These are phyloP conservation scores for Camellia granthamiana DNA, from an alignment of 148 eudicot genomes.

Conservation along the genomic window DNA sequence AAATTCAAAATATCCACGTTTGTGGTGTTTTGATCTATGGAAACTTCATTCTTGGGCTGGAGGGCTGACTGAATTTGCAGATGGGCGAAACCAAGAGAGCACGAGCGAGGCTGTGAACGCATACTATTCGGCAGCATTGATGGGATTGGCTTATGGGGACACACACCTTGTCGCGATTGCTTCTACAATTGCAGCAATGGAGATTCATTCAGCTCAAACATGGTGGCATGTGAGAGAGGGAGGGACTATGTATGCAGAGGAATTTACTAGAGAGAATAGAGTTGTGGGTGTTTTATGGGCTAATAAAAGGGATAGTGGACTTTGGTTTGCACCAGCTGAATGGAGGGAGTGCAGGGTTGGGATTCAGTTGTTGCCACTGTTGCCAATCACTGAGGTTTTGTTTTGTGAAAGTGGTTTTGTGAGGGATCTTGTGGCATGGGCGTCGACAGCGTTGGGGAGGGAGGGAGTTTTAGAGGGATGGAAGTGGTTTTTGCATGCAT, in stretches of 20 bases:
- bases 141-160: too few species aligned
- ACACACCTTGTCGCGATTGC: too few species aligned
- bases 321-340: slow-evolving; percentile 84
- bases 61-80: too few species aligned
- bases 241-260: slow-evolving; percentile 29
- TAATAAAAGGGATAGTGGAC: slow-evolving; percentile 73
- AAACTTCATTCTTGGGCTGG: too few species aligned
- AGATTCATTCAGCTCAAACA: too few species aligned
- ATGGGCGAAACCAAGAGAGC: too few species aligned
- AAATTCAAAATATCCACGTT: too few species aligned
- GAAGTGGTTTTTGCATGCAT: slow-evolving; percentile 78
- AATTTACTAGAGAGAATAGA: slow-evolving; percentile 53
- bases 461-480: slow-evolving; percentile 85
- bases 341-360: slow-evolving; percentile 85
- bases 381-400: slow-evolving; percentile 64
- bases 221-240: too few species aligned
- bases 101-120: too few species aligned
- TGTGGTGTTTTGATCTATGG: too few species aligned
- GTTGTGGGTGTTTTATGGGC: slow-evolving; percentile 78
- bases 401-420: slow-evolving; percentile 60
- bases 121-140: too few species aligned
- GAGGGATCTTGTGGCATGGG: slow-evolving; percentile 70
- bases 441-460: slow-evolving; percentile 61
- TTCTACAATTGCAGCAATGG: too few species aligned
- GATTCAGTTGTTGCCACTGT: slow-evolving; percentile 73